A percentile compares a stretch with the other conserved stretches of the same genome.
Conservation (phyloP, 2,329 filamentous ascomycete genomes). For the Stemphylium vesicarium region DNA sequence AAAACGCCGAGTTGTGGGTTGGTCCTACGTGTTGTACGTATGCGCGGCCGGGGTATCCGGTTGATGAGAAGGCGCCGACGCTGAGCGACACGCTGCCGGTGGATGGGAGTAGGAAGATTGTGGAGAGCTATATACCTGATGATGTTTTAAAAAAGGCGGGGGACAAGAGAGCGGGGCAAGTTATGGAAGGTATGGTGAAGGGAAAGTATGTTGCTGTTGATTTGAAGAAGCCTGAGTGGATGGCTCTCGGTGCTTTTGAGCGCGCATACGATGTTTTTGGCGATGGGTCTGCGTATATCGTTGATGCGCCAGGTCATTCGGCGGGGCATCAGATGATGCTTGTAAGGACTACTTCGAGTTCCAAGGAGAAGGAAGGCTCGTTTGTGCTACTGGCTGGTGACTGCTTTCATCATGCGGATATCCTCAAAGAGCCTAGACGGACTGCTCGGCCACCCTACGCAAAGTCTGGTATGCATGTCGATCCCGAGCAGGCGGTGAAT, state of each 20-base stretch:
- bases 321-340: slow-evolving; percentile 58
- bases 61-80: slow-evolving; percentile 31
- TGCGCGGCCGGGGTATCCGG: slow-evolving; percentile 40
- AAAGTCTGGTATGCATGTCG: slow-evolving; percentile 37
- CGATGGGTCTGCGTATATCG: slow-evolving; percentile 57
- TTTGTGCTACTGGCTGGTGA: slow-evolving; percentile 44
- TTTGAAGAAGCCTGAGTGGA: slow-evolving; percentile 40
- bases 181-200: slow-evolving; percentile 27
- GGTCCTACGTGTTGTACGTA: slow-evolving; percentile 45
- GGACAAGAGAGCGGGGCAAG: slow-evolving; percentile 35
- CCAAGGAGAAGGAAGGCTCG: slow-evolving; percentile 16
- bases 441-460: slow-evolving; percentile 40
- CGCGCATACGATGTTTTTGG: slow-evolving; percentile 56
- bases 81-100: slow-evolving; percentile 52
- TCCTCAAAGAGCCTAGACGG: slow-evolving; percentile 35
- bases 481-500: slow-evolving; percentile 36
- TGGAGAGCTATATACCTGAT: slow-evolving; percentile 37
- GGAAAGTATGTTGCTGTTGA: slow-evolving; percentile 39
- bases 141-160: slow-evolving; percentile 32
- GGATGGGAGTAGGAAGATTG: slow-evolving; percentile 53
- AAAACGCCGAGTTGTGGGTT: slow-evolving; percentile 48
- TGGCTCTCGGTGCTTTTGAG: slow-evolving; percentile 52
- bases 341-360: slow-evolving; percentile 24
- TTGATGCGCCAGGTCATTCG: slow-evolving; percentile 61
- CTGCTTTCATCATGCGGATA: slow-evolving; percentile 38